Evolutionary conservation across 805 yeast species (phyloP), one percentile per base, ranked within the genome.

Genomic region (Metschnikowia hibisci): DNA sequence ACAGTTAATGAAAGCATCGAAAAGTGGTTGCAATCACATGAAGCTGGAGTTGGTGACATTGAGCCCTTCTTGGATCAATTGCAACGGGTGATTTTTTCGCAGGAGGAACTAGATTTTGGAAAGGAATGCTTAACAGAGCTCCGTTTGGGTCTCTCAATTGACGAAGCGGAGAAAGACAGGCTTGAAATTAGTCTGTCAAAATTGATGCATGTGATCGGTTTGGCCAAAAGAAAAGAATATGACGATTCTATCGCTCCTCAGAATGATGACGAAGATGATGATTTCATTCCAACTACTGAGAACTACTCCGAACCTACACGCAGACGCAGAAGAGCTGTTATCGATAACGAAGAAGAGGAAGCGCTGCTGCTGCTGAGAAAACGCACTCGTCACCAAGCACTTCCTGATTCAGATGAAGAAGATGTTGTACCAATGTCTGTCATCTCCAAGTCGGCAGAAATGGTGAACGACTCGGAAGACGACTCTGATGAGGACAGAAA

Each of bases 391-490:
- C 31, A 40, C 10, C 39, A 32, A 6, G 38, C 39, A 20, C 32
- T 16, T 14, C 37, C 25, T 4, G 41, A 29, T 26, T 29, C 40
- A 23, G 43, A 42, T 23, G 41, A 32, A 9, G 39, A 35, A 12
- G 30, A 14, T n/a, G 39, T 25, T 11, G 39, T 36, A 28, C 34
- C 37, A n/a, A 10, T n/a, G 27, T 23, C 26, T 7, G 16, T 32
- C 8, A 28, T 44, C n/a, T 14, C 18, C n/a, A 41, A 41, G 20
- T 82, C 88, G 1, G 63, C 81, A 4, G 80, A 75, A 43, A 75
- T 62, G 50, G 74, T 83, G 35, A 67, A 67, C 39, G 82, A 76
- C 41, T 80, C 86, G 2, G 88, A 82, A 55, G 86, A 81, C 53
- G 81, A 74, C 9, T 69, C 77, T 4, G 87, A 81, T 53, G 78